Evolutionary conservation across 2,329 filamentous ascomycete genomes (phyloP), one percentile per base, ranked within the genome.

Genomic region (Diplodia mutila): DNA sequence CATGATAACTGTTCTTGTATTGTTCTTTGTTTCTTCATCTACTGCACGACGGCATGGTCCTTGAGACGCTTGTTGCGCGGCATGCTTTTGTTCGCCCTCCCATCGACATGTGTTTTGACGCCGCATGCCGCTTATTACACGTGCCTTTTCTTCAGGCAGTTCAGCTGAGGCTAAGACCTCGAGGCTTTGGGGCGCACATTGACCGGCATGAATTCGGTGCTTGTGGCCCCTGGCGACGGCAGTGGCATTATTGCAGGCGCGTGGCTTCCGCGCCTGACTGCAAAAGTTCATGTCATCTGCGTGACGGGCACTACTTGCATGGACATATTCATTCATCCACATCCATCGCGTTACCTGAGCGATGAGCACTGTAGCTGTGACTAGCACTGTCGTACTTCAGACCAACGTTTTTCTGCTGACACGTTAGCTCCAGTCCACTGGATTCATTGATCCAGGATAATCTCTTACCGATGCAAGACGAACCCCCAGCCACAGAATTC

Each of bases 401-500:
- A n/a, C 46, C 59, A 49, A 63, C 18, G 27, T 51, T 51, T 2
- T 32, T 49, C 59, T 63, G 42, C n/a, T 0, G 9, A 7, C 18
- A 39, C 23, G n/a, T 61, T 49, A 61, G 57, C 25, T 21, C 25
- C 18, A 49, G 6, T 27, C 2, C 23, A 25, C 5, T 46, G 23
- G 7, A 51, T n/a, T 16, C 4, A 16, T 32, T 32, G 18, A 57
- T 21, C 11, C 32, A 11, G 21, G 21, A 25, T 9, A 25, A 21
- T 14, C 4, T 37, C 59, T 63, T 63, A 63, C 59, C 29, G 59
- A 63, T 11, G 66, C 57, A 9, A 67, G 57, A 8, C 66, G 66
- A 29, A 82, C 80, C 0, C 83, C 87, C 0, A 90, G 75, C 80
- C 85, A 89, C 0, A 91, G 73, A 0, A 89, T 84, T 0, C 89